These are phyloP conservation scores for Nissolia schottii DNA, from an alignment of 306 rosid species.

Conservation along the genomic window DNA sequence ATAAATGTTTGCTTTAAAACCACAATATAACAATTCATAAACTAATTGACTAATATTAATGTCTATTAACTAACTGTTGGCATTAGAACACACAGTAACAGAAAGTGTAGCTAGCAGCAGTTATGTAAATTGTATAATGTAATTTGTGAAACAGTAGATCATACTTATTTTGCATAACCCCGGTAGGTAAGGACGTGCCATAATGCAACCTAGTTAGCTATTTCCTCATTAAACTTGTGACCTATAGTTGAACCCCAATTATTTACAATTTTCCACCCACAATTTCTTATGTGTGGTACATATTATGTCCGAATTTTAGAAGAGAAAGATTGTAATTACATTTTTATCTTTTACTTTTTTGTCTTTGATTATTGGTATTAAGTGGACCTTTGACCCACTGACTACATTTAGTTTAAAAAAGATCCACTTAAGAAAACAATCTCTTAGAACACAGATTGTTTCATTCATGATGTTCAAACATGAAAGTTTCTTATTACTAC, in stretches of 20 bases:
- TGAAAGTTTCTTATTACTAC: too few species aligned
- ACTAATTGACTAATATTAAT: neutral
- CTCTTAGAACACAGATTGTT: too few species aligned
- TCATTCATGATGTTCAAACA: too few species aligned
- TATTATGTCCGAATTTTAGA: neutral
- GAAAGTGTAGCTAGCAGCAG: neutral
- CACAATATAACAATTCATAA: neutral
- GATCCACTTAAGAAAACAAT: too few species aligned
- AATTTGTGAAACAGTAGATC: neutral
- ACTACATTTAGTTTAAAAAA: too few species aligned
- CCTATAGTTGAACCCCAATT: neutral
- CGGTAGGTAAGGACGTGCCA: constrained; percentile 13
- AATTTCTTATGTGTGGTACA: neutral
- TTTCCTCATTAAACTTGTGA: neutral
- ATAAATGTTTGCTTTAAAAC: neutral
- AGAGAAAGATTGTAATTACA: too few species aligned
- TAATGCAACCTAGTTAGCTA: neutral
- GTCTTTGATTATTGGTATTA: too few species aligned
- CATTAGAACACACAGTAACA: neutral
- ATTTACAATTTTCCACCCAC: neutral
- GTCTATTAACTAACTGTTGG: neutral
- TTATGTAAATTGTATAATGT: neutral
- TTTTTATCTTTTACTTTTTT: too few species aligned
- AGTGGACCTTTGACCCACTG: too few species aligned
- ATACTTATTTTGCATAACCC: constrained; percentile 4